phyloP scores from a whole-genome alignment of 306 rosid genomes.

The Prosopis cineraria region DNA sequence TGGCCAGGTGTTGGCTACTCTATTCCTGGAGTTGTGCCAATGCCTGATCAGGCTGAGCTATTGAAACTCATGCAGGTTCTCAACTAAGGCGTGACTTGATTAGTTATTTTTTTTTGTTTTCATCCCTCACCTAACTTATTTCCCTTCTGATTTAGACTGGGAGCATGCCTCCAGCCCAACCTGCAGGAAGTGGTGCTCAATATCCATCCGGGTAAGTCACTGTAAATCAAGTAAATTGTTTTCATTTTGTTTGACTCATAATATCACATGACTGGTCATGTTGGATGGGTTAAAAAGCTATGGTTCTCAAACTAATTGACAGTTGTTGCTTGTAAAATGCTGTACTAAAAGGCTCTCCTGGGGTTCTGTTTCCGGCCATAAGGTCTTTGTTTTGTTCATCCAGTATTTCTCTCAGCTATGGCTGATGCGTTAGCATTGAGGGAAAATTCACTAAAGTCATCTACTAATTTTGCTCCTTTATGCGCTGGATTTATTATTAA shows the following conservation, averaged over 20 bases:
- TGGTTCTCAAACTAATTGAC: background rate
- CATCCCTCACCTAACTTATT: slow-evolving; percentile 30
- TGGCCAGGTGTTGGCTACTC: slow-evolving; percentile 74
- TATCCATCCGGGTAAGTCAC: slow-evolving; percentile 74
- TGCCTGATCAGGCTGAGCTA: slow-evolving; percentile 57
- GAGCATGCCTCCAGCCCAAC: slow-evolving; percentile 51
- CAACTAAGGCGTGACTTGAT: slow-evolving; percentile 21
- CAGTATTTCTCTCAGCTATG: background rate
- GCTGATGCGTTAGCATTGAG: slow-evolving; percentile 5
- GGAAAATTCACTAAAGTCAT: slow-evolving; percentile 4
- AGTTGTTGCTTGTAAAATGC: no score
- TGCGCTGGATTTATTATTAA: background rate
- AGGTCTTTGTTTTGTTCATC: no score
- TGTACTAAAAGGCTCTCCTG: no score
- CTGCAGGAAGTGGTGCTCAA: slow-evolving; percentile 63
- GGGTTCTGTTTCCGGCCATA: no score
- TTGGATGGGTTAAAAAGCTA: slow-evolving; percentile 7
- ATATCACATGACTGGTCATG: slow-evolving; percentile 21
- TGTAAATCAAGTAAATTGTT: background rate
- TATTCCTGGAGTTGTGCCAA: slow-evolving; percentile 63
- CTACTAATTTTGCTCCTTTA: slow-evolving; percentile 13
- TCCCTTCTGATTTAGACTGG: slow-evolving; percentile 50
- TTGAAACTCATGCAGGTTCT: slow-evolving; percentile 68
- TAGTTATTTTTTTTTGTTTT: slow-evolving; percentile 22
- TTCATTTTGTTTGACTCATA: slow-evolving; percentile 2